phyloP scores from a whole-genome alignment of 179 eudicot genomes.

The Gypsophila paniculata region DNA sequence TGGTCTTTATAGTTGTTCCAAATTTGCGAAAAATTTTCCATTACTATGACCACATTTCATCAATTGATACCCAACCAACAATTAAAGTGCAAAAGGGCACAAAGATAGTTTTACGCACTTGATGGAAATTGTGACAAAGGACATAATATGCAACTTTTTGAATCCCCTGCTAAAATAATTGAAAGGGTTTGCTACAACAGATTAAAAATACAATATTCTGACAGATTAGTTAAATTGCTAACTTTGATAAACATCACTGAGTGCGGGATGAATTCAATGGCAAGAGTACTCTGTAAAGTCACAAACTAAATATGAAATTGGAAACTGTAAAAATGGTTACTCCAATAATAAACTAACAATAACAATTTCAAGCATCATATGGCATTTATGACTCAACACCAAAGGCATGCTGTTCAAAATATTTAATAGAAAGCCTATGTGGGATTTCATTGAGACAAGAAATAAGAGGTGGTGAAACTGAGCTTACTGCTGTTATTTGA shows the following conservation, averaged over 20 bases:
- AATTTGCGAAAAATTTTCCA: neutral
- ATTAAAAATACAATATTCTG: neutral
- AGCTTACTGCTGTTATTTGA: neutral
- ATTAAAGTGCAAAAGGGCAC: neutral
- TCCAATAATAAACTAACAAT: neutral
- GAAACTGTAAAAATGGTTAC: no score
- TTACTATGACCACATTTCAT: neutral
- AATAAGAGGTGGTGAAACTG: neutral
- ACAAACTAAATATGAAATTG: neutral
- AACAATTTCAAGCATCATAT: neutral
- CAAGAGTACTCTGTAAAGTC: conserved; percentile 2
- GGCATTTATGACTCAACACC: neutral
- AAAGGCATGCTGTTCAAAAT: neutral
- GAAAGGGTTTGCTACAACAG: neutral
- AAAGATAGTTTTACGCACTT: neutral
- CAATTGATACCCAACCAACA: neutral
- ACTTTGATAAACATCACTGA: neutral
- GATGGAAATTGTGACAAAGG: neutral
- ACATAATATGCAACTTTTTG: neutral
- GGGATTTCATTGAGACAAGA: neutral
- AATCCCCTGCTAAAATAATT: neutral
- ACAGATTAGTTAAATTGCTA: neutral
- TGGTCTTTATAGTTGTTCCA: neutral
- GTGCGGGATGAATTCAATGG: neutral
- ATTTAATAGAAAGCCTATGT: neutral